Evolutionary conservation across 352 stramenopile species (phyloP), one percentile per base, ranked within the genome.

Genomic region (Globisporangium parvum): DNA sequence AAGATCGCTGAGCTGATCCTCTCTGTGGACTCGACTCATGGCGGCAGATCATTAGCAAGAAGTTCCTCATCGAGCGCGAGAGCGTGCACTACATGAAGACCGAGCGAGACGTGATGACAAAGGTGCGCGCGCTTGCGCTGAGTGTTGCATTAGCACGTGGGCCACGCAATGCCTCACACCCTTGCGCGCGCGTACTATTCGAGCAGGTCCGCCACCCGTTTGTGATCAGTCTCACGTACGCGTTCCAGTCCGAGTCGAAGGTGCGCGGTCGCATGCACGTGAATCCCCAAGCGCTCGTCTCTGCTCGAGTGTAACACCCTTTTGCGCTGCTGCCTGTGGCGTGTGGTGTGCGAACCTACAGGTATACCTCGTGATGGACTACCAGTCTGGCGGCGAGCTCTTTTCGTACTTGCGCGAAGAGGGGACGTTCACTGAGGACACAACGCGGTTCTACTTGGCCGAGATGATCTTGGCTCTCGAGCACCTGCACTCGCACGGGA

Each of bases 51-150:
- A 89, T 91, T 53, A 89, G 83, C 63, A 93, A 93, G 51, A 66
- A 79, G 45, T 87, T 91, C 24, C 55, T 93, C 33, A 85, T 91
- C 49, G 77, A 93, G 51, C 77, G 72, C 59, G 75, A 93, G 42
- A 88, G 75, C 55, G 79, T 91, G 26, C 65, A 81, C 47, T 82
- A 91, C 70, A 89, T 93, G 73, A 77, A 77, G 44, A 83, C 77
- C 0, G 84, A 93, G 63, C 77, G 84, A n/a, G 78, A 93, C 26
- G 79, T 93, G 33, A 91, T 93, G 84, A 91, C 77, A 20, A 91
- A 85, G 74, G 77, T 88, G 41, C 10, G 26, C 6, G 10, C 4
- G n/a, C 17, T 26, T n/a, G n/a, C n/a, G n/a, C n/a, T n/a, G n/a
- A n/a, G n/a, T n/a, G n/a, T n/a, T n/a, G n/a, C n/a, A n/a, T n/a